Evolutionary conservation across 2,329 filamentous ascomycete genomes (phyloP).

Genomic region (Geosmithia flava): DNA sequence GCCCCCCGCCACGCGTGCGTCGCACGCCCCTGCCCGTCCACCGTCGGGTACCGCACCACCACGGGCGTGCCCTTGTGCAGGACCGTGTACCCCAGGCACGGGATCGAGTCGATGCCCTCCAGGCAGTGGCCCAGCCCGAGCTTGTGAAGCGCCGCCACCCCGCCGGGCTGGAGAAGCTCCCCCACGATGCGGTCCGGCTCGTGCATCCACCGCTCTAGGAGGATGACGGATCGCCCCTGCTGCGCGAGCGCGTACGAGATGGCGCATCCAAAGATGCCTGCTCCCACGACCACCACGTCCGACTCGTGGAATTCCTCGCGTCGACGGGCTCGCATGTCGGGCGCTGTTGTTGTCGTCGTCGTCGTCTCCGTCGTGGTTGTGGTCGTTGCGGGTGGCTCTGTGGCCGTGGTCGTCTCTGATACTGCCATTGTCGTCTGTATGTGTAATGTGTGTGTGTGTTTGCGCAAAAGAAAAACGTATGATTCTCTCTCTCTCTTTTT

Average conservation of each 20-base stretch:
- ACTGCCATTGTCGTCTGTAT: too few relatives aligned
- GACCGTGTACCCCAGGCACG: conserved; percentile 77
- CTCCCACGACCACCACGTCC: conserved; percentile 87
- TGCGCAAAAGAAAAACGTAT: too few relatives aligned
- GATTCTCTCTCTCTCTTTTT: too few relatives aligned
- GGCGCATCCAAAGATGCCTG: conserved; percentile 80
- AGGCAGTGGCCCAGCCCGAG: conserved; percentile 73
- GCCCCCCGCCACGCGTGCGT: conserved; percentile 20
- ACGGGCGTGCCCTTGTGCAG: conserved; percentile 67
- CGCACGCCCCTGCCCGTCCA: conserved; percentile 34
- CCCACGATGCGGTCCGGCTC: conserved; percentile 94
- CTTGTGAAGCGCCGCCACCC: conserved; percentile 66
- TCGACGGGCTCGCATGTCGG: conserved; percentile 30
- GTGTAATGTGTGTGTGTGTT: too few relatives aligned
- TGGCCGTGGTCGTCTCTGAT: not conserved
- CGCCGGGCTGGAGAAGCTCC: conserved; percentile 87
- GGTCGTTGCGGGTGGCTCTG: too few relatives aligned
- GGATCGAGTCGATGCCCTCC: conserved; percentile 77
- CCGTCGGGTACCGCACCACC: conserved; percentile 65
- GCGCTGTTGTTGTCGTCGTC: conserved; percentile 8
- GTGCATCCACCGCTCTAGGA: conserved; percentile 80
- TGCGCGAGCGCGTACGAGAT: conserved; percentile 73
- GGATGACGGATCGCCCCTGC: conserved; percentile 80
- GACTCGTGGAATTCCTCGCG: conserved; percentile 47
- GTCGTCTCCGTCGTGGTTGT: conserved; percentile 2